Percentiles rank a stretch among this genome's conserved stretches.
Evolutionary conservation across 2,329 filamentous ascomycete genomes (phyloP).

Genomic region (Alternaria triticimaculans): DNA sequence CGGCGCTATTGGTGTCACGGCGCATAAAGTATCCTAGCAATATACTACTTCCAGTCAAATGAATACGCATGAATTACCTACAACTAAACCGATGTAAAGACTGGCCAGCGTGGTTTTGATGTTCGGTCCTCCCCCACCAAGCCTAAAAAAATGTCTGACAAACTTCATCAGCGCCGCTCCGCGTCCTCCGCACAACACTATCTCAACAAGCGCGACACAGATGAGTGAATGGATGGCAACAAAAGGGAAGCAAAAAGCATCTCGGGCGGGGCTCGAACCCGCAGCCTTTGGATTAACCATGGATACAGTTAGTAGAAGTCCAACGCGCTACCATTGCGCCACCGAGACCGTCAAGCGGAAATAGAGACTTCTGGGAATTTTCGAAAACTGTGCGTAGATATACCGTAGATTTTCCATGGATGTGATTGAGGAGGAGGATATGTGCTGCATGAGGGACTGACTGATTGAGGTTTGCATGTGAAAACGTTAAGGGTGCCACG

Average conservation of each 20-base stretch:
- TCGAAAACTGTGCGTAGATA: background rate
- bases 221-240: background rate
- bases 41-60: background rate
- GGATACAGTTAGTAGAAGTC: slow-evolving; percentile 32
- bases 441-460: background rate
- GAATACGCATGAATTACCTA: background rate
- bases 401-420: background rate
- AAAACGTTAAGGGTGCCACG: background rate
- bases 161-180: no score
- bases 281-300: slow-evolving; percentile 38
- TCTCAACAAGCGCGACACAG: background rate
- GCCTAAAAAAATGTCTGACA: background rate
- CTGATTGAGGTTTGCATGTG: background rate
- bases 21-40: background rate
- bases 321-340: slow-evolving; percentile 46
- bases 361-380: slow-evolving; percentile 29
- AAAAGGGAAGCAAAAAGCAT: slow-evolving; percentile 28
- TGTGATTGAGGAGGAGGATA: background rate
- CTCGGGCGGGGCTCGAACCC: slow-evolving; percentile 44
- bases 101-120: background rate
- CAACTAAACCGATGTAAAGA: background rate
- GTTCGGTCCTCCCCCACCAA: background rate
- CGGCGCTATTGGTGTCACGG: background rate
- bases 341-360: slow-evolving; percentile 33
- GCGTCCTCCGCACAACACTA: background rate